Base-by-base conservation (phyloP, 1,284 basidiomycete genomes). In the Sparassis latifolia region DNA sequence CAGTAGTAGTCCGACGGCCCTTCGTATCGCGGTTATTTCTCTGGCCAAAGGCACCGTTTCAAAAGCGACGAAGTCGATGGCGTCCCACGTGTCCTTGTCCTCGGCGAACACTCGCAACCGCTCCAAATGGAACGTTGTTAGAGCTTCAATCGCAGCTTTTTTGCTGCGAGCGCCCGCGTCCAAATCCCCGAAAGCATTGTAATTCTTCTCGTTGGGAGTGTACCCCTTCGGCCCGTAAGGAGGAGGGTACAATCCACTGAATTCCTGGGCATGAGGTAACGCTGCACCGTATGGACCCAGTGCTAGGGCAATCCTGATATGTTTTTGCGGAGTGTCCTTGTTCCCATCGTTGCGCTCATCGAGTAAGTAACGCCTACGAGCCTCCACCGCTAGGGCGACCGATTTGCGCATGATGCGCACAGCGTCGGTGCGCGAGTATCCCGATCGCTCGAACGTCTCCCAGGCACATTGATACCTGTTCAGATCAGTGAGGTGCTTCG, bases 251-350 rank as follows among this genome's bases (percentile, higher is more conserved):
- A 79, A 71, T 4, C 86, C 89, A 52, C 76, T 73, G 59, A 84
- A 91, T 62, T 92, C 89, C 58, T 89, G 84, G 31, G 83, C 77
- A 0, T 84, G 82, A 4, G 66, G 64, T 10, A 89, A 69, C 2
- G 78, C 82, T 1, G 86, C 82, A 37, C 89, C 89, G 58, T 79
- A 90, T 0, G 87, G 82, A 5, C 89, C 89, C 20, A 92, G 68
- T 3, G 86, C 86, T 2, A 92, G 72, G 0, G 79, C 84, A 43
- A 90, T 75, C 42, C 68, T 69, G 44, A 74, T 63, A 4, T 12
- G 30, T 5, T 33, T 4, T 10, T n/a, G 7, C 10, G 32, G 42
- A 12, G 42, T 5, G 4, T 12, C 33, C 3, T 3, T 10, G 10
- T 41, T 41, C 6, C 33, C 2, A 27, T 10, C 9, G 7, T 42